Evolutionary conservation across 306 rosid species (phyloP), one percentile per base, ranked within the genome.

Genomic region (Medicago lupulina): DNA sequence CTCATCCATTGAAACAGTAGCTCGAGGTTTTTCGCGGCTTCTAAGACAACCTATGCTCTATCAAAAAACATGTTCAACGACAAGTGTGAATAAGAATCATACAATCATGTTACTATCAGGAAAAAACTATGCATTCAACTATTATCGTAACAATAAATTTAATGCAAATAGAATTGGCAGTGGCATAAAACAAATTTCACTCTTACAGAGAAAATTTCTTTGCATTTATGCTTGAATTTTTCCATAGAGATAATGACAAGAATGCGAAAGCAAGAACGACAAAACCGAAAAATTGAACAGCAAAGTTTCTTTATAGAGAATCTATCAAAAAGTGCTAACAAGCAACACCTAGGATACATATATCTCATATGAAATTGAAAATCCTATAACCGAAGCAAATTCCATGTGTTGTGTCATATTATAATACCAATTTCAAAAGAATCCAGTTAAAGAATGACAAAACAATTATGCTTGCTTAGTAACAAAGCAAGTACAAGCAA

Each of bases 41-140:
- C 96, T 89, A 80, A 84, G 61, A 82, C 98, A 87, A 79, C 95
- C 86, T 86, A 92, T 92, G 88, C 85, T 87, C 98, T 95, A 94
- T 88, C 85, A 66, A 79, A 88, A 84, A 81, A 61, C 74, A 84
- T 83, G 83, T 87, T 71, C 74, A 75, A 84, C 72, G 82, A 67
- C 46, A 59, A 83, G 31, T 79, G 38, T 34, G 7, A 34, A 7
- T 34, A 4, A 34, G 38, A 34, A 34, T 34, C 38, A 34, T 34
- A 1, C 7, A 34, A 34, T 34, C 38, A 34, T 34, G 1, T 34
- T 34, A 34, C 0, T 5, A 34, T 34, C 7, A 34, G 38, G 4
- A 34, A 34, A 34, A 34, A 34, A 34, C 0, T 0, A 34, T 34
- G 38, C 0, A 34, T 34, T 4, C 31, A 28, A 28, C 31, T 80